Conservation (phyloP, 805 yeast genomes). For the Lipomyces starkeyi region DNA sequence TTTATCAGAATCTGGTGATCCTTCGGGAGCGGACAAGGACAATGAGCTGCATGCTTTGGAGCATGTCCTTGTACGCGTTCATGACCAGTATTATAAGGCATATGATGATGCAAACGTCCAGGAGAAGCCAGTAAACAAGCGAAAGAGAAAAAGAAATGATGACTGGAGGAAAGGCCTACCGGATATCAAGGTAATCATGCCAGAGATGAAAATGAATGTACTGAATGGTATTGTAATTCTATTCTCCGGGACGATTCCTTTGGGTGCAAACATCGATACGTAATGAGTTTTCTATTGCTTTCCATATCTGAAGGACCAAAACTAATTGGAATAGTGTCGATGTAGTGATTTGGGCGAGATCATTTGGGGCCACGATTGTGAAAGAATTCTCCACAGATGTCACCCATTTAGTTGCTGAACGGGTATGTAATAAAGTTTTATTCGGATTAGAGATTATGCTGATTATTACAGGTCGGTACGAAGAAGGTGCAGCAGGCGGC, state of each 20-base stretch:
- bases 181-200: slow-evolving; percentile 73
- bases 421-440: slow-evolving; percentile 1
- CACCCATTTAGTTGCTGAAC: slow-evolving; percentile 82
- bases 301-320: neutral
- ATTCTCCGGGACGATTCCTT: slow-evolving; percentile 87
- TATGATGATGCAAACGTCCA: slow-evolving; percentile 38
- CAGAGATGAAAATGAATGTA: slow-evolving; percentile 70
- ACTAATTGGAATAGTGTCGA: slow-evolving; percentile 56
- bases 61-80: slow-evolving; percentile 66
- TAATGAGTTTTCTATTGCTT: slow-evolving; percentile 7
- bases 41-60: slow-evolving; percentile 71
- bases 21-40: slow-evolving; percentile 78
- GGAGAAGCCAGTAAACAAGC: slow-evolving; percentile 20
- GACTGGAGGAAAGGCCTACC: slow-evolving; percentile 49
- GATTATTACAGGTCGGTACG: slow-evolving; percentile 67
- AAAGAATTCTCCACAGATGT: slow-evolving; percentile 72
- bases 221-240: slow-evolving; percentile 72
- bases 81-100: slow-evolving; percentile 65
- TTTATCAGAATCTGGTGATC: slow-evolving; percentile 43
- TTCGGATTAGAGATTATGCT: neutral
- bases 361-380: slow-evolving; percentile 88
- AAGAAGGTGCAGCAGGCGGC: slow-evolving; percentile 83
- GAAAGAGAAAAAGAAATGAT: slow-evolving; percentile 29
- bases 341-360: slow-evolving; percentile 88
- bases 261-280: slow-evolving; percentile 70